Evolutionary conservation across 805 yeast species (phyloP), one percentile per base, ranked within the genome.

Genomic region (Yueomyces sinensis): DNA sequence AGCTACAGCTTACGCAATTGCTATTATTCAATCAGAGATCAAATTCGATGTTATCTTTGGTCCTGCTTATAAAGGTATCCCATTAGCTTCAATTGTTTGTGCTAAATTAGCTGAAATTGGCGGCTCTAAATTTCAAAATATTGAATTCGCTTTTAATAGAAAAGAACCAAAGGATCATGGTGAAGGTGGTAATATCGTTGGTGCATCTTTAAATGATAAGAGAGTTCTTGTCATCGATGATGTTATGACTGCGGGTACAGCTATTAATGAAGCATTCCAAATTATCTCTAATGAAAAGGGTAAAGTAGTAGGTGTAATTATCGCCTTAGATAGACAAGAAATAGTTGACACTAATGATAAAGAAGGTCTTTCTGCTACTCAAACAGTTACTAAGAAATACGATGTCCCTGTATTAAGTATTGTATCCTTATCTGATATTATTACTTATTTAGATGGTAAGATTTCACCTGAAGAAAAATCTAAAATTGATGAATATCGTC

Each of bases 171-270:
- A 89, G 62, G 95, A 87, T 54, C 98, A 89, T 54, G 98, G 98
- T 37, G 98, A 89, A 63, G 98, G 97, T 45, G 98, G 98, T 13
- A 72, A 72, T 37, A 82, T 89, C 47, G 97, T 91, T 29, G 98
- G 98, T 27, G 74, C 81, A 31, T 59, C 73, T 5, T 69, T 89
- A 47, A 68, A 69, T 40, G 81, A 71, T 32, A 80, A 87, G 58
- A 69, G 69, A 40, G 73, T 89, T 17, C 63, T 91, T 49, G 82
- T 91, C 49, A 84, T 89, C 41, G 98, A 91, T 58, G 98, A 89
- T 51, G 96, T 91, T 30, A 87, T 89, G 77, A 89, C 97, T 40
- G 97, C 97, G 1, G 98, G 98, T 29, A 91, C 97, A 39, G 97
- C 98, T 33, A 86, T 87, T 55, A 81, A 81, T 48, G 97, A 91